Conservation (phyloP, 2,329 filamentous ascomycete species). For the Colletotrichum sojae region DNA sequence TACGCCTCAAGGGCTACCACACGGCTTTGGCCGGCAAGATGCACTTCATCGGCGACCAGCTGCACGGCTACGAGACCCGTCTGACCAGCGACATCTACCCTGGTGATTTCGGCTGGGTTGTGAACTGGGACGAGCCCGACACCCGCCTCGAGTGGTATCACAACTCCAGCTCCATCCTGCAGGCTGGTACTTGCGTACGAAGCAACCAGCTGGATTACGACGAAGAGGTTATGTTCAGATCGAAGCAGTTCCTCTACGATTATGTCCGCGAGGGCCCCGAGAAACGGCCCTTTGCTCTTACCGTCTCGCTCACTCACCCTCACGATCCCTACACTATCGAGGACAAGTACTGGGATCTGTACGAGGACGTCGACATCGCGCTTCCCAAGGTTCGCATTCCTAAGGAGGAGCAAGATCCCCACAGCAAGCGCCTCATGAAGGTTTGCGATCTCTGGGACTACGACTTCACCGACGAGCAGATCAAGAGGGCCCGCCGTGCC, state of each 20-base stretch:
- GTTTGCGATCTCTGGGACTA: conserved; percentile 90
- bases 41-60: conserved; percentile 96
- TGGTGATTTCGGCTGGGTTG: conserved; percentile 93
- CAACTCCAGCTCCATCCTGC: conserved; percentile 93
- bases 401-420: conserved; percentile 86
- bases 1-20: conserved; percentile 88
- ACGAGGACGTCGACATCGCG: conserved; percentile 89
- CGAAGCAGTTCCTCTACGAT: conserved; percentile 91
- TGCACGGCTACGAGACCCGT: conserved; percentile 93
- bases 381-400: conserved; percentile 84
- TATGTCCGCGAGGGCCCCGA: conserved; percentile 84
- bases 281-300: conserved; percentile 86
- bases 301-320: conserved; percentile 92
- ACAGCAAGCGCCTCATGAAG: conserved; percentile 88
- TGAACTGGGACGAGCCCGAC: conserved; percentile 94
- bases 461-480: conserved; percentile 86
- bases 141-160: conserved; percentile 94
- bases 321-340: conserved; percentile 97
- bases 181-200: conserved; percentile 88
- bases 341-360: conserved; percentile 92
- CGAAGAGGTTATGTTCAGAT: conserved; percentile 95
- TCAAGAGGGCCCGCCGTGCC: conserved; percentile 86
- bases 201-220: conserved; percentile 98
- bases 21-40: conserved; percentile 95
- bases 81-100: conserved; percentile 97